A percentile compares a stretch with the other conserved stretches of the same genome.
phyloP scores from a whole-genome alignment of 2,329 filamentous ascomycete genomes.

The Orbilia javanica region DNA sequence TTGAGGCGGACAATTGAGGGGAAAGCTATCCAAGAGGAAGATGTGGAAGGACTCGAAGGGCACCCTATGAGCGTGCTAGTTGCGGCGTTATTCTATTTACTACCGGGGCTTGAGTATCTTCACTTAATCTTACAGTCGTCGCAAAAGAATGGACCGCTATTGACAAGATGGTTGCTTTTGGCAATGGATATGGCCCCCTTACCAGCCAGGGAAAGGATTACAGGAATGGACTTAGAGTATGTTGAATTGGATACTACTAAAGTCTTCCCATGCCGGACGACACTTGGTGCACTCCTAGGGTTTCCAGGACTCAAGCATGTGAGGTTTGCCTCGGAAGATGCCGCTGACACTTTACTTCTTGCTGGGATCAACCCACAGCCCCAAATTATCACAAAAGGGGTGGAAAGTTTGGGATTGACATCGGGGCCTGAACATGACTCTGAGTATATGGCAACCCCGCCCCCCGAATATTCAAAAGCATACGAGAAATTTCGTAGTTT shows the following conservation, averaged over 20 bases:
- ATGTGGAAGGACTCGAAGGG: slow-evolving; percentile 2
- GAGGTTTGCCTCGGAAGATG: slow-evolving; percentile 19
- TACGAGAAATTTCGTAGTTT: slow-evolving; percentile 20
- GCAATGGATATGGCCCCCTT: slow-evolving; percentile 45
- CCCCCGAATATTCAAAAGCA: not conserved
- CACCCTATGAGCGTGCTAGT: slow-evolving; percentile 27
- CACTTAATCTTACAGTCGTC: slow-evolving; percentile 9
- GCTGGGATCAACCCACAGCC: not conserved
- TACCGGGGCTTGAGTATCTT: slow-evolving; percentile 22
- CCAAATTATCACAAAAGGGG: not conserved
- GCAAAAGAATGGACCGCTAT: not conserved
- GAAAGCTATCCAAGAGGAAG: slow-evolving; percentile 12
- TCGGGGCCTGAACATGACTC: not conserved
- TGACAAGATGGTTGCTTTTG: slow-evolving; percentile 37
- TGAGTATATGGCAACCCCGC: no score
- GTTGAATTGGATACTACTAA: not conserved
- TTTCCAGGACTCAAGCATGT: slow-evolving; percentile 22
- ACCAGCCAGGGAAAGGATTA: slow-evolving; percentile 17
- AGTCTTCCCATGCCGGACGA: slow-evolving; percentile 18
- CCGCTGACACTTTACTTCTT: not conserved
- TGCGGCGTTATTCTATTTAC: slow-evolving; percentile 25
- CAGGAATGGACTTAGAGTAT: slow-evolving; percentile 36
- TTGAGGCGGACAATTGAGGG: slow-evolving; percentile 24
- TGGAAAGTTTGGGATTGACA: not conserved
- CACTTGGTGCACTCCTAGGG: slow-evolving; percentile 20